These are phyloP conservation scores for Coniochaeta sp. DNA, from an alignment of 2,329 filamentous ascomycete genomes.

Conservation along the genomic window DNA sequence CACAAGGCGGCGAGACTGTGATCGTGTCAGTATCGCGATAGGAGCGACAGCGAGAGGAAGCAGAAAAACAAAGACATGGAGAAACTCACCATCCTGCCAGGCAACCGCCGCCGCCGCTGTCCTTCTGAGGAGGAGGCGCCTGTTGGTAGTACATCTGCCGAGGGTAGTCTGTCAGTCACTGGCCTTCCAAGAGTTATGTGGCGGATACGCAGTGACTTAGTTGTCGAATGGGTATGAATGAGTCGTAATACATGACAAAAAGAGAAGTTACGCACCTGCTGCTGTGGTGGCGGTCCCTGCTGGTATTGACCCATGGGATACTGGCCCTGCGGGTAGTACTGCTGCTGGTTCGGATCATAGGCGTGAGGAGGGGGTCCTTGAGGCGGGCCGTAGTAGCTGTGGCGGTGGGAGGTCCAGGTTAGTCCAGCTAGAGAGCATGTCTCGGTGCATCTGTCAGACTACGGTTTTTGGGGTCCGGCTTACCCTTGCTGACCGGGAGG, in stretches of 20 bases:
- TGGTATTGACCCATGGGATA: not conserved
- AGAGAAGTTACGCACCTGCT: not conserved
- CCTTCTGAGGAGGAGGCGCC: not conserved
- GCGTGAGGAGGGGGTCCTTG: not conserved
- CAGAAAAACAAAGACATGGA: not conserved
- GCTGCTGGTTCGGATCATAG: not conserved
- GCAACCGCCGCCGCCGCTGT: not conserved
- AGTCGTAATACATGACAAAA: no score
- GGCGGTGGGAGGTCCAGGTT: not conserved
- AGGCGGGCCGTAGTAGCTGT: not conserved
- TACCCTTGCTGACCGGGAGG: not conserved
- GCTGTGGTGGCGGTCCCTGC: not conserved
- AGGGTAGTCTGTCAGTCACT: not conserved
- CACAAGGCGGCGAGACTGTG: not conserved
- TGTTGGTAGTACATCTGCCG: constrained; percentile 1
- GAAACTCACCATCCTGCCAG: not conserved
- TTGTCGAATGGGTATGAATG: not conserved
- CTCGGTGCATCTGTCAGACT: not conserved
- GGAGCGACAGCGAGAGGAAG: not conserved
- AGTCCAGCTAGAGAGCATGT: not conserved
- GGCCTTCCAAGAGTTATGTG: not conserved
- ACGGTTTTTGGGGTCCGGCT: not conserved
- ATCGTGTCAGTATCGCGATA: not conserved
- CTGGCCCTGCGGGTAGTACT: not conserved
- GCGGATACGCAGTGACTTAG: not conserved